Conservation (phyloP, 2,329 filamentous ascomycete species). For the Fusarium sp. region DNA sequence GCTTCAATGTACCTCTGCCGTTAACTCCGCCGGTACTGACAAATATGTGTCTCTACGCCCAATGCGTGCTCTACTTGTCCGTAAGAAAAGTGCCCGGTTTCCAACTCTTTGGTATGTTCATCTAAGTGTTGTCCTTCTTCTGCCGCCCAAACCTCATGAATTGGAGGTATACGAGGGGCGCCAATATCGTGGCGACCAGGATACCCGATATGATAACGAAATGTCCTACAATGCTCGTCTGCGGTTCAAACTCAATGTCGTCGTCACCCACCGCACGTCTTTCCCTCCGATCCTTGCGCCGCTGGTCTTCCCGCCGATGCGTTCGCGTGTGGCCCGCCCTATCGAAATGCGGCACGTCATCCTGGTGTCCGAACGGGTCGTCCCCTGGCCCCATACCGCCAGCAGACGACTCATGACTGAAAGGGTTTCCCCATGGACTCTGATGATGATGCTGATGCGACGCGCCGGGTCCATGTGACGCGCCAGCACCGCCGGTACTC, state of each 20-base stretch:
- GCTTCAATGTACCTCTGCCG: neutral
- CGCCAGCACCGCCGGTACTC: slow-evolving; percentile 54
- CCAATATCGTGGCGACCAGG: slow-evolving; percentile 61
- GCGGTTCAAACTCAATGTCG: slow-evolving; percentile 57
- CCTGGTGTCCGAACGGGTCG: slow-evolving; percentile 61
- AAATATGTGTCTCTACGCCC: neutral
- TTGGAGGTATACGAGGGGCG: slow-evolving; percentile 60
- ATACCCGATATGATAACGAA: slow-evolving; percentile 68
- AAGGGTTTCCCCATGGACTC: slow-evolving; percentile 47
- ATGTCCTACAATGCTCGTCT: slow-evolving; percentile 60
- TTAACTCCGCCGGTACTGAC: slow-evolving; percentile 3
- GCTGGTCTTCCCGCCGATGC: slow-evolving; percentile 74
- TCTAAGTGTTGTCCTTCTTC: slow-evolving; percentile 45
- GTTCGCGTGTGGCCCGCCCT: slow-evolving; percentile 79
- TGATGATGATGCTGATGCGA: slow-evolving; percentile 23
- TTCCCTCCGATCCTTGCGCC: slow-evolving; percentile 55
- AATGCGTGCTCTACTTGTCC: neutral
- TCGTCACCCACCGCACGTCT: slow-evolving; percentile 58
- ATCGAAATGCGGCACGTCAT: slow-evolving; percentile 85
- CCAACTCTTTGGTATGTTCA: neutral
- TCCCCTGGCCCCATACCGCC: slow-evolving; percentile 74
- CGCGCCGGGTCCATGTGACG: slow-evolving; percentile 27
- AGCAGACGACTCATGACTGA: slow-evolving; percentile 26
- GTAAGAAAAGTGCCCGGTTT: neutral
- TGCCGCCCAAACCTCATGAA: slow-evolving; percentile 54